Evolutionary conservation across 1,284 basidiomycete species (phyloP), one percentile per base, ranked within the genome.

Genomic region (Fistulinella staudtii): DNA sequence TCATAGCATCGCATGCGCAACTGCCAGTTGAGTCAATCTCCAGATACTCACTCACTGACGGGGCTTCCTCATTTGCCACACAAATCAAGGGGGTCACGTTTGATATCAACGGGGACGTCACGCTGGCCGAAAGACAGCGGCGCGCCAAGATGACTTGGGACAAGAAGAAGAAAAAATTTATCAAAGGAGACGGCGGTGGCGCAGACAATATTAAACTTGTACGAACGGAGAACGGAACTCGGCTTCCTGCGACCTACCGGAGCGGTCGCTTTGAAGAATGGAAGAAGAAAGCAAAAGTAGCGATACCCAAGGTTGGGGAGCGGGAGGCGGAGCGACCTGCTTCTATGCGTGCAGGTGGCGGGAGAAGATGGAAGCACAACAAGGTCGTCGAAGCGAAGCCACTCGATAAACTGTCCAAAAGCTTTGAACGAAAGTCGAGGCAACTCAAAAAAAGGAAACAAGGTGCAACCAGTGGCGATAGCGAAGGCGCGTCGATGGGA

Each of bases 151-250:
- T 87, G 47, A 81, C 66, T 30, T 99, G 96, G 96, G 94, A 98
- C 67, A 87, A 89, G 56, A 97, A 95, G 71, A 95, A 93, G 70
- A 97, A 97, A 66, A 93, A 89, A 58, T 98, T 98, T 55, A 74
- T 96, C 31, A 81, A 87, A 55, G 93, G 91, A 7, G 83, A 84
- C 31, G 89, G 89, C 9, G 75, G 74, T 24, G 93, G 94, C 5
- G 81, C 90, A 4, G 93, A 98, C 65, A 98, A 98, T 65, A 77
- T 95, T 57, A 98, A 97, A 67, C 76, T 99, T 55, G 89, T 99
- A 54, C 84, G 81, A 52, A 93, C 93, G 2, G 96, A 99, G 66
- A 93, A 85, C 52, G 96, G 96, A 1, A 82, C 85, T 13, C 82
- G 89, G 38, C 74, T 99, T n/a, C 96, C 96, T 2, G 93, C 93